Conservation (phyloP, 2,329 filamentous ascomycete genomes). For the Pseudocercospora eumusae region DNA sequence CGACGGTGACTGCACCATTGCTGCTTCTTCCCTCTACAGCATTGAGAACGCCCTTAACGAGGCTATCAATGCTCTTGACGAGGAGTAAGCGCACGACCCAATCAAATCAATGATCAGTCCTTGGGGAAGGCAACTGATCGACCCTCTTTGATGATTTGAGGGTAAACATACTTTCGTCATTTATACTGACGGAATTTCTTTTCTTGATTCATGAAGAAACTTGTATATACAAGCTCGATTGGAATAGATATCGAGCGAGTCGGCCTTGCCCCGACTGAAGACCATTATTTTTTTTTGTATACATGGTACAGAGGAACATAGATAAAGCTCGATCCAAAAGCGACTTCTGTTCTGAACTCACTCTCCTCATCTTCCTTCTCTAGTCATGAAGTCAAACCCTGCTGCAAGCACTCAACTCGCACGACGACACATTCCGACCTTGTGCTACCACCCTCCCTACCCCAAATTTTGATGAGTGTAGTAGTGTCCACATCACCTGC, state of each 20-base stretch:
- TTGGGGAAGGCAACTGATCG: neutral
- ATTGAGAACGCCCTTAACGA: constrained; percentile 24
- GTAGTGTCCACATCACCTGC: no score
- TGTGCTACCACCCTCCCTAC: no score
- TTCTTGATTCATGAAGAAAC: neutral
- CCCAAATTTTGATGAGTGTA: no score
- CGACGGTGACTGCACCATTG: constrained; percentile 26
- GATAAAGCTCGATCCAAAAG: neutral
- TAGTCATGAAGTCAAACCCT: no score
- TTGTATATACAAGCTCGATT: neutral
- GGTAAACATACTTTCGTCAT: neutral
- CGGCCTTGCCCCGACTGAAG: neutral
- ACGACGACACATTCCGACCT: no score
- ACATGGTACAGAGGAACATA: neutral
- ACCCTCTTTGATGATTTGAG: neutral
- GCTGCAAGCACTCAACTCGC: no score
- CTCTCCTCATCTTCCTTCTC: neutral
- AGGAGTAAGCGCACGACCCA: constrained; percentile 1
- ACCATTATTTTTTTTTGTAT: neutral
- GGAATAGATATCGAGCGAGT: neutral
- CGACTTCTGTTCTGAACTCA: neutral
- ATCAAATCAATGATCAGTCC: constrained; percentile 4
- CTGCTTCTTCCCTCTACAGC: constrained; percentile 21
- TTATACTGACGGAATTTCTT: neutral
- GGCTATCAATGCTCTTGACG: constrained; percentile 15